Conservation (phyloP, 192 early-diverging fungal genomes). For the Chytriomyces sp. region DNA sequence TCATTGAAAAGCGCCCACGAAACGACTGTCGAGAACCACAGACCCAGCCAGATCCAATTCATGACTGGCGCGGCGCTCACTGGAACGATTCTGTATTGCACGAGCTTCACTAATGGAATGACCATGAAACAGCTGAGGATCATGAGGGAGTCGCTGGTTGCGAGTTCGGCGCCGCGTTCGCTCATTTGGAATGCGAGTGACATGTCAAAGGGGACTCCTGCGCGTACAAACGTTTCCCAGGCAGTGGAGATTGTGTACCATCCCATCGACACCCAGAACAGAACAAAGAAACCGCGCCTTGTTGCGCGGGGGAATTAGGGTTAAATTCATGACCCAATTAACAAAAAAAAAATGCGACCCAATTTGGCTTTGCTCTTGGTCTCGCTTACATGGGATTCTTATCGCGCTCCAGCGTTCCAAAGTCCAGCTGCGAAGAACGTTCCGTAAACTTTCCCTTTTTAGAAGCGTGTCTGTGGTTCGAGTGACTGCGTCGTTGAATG, state of each 20-base stretch:
- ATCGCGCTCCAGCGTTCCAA: constrained; percentile 9
- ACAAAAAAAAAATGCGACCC: neutral
- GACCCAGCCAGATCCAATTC: constrained; percentile 54
- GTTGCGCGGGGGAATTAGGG: neutral
- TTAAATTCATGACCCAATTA: neutral
- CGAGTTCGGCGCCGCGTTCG: constrained; percentile 64
- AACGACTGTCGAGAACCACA: constrained; percentile 44
- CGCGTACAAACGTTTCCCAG: constrained; percentile 58
- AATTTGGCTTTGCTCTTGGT: neutral
- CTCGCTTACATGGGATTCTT: constrained; percentile 13
- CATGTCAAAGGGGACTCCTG: constrained; percentile 59
- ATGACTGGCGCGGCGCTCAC: constrained; percentile 50
- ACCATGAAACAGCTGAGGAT: constrained; percentile 68
- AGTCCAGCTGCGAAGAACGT: constrained; percentile 26
- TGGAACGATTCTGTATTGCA: constrained; percentile 57
- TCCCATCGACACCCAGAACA: constrained; percentile 84
- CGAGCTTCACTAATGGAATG: constrained; percentile 64
- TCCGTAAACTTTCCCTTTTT: constrained; percentile 1
- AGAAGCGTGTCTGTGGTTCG: neutral
- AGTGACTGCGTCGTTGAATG: neutral
- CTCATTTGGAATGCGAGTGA: constrained; percentile 62
- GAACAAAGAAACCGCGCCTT: constrained; percentile 74
- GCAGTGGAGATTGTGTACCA: constrained; percentile 67
- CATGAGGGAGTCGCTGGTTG: constrained; percentile 75
- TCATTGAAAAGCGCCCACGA: constrained; percentile 54